Percentiles rank a stretch among this genome's conserved stretches.
phyloP scores from a whole-genome alignment of 1,139 yeast species.

The Yamadazyma triangularis region DNA sequence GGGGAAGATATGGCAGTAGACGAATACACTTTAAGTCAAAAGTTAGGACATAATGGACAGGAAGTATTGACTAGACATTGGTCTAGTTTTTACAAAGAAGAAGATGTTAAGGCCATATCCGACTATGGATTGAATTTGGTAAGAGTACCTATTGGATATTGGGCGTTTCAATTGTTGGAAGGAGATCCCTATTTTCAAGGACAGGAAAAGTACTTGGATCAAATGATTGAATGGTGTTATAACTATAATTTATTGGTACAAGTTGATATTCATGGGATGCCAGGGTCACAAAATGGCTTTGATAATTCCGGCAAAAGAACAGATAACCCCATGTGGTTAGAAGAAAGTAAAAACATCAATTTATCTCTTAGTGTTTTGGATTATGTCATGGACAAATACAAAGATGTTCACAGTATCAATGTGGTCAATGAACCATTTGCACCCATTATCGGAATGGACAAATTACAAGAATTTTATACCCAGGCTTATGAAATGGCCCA shows the following conservation, averaged over 20 bases:
- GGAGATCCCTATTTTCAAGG: constrained; percentile 22
- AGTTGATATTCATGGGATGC: constrained; percentile 24
- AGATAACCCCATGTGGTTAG: constrained; percentile 10
- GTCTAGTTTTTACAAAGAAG: constrained; percentile 16
- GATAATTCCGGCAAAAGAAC: constrained; percentile 22
- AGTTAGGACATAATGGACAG: constrained; percentile 14
- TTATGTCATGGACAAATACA: constrained; percentile 19
- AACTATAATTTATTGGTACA: constrained; percentile 16
- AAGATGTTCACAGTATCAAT: constrained; percentile 16
- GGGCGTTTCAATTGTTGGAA: constrained; percentile 19
- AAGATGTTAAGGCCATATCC: constrained; percentile 16
- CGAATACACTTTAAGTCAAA: constrained; percentile 15
- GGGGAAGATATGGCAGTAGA: constrained; percentile 21
- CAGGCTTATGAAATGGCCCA: constrained; percentile 10
- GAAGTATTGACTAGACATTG: constrained; percentile 16
- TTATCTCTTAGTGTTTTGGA: constrained; percentile 14
- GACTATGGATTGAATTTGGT: constrained; percentile 18
- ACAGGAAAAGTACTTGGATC: constrained; percentile 19
- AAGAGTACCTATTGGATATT: constrained; percentile 23
- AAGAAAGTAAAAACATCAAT: constrained; percentile 11
- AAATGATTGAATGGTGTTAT: constrained; percentile 19
- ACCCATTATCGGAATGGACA: constrained; percentile 11
- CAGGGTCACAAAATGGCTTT: constrained; percentile 27
- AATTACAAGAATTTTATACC: constrained; percentile 13
- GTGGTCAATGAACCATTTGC: constrained; percentile 23